A percentile compares a stretch with the other conserved stretches of the same genome.
These are phyloP conservation scores for Singerocomus inundabilis DNA, from an alignment of 1,284 basidiomycete species.

Conservation along the genomic window DNA sequence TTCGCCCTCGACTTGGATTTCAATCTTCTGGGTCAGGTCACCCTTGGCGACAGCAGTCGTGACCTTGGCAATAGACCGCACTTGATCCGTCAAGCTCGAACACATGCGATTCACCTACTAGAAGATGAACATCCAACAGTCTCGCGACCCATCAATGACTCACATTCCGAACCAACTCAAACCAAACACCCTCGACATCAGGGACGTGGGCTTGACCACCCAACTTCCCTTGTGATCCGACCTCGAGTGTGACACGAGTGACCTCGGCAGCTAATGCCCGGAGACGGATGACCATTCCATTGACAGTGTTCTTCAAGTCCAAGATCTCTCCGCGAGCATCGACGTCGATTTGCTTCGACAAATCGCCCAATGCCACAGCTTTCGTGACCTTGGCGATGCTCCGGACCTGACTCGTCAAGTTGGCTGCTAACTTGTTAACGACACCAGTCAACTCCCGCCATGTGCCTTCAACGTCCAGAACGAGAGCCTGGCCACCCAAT, in stretches of 20 bases:
- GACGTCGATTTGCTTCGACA: slow-evolving; percentile 95
- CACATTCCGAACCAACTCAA: slow-evolving; percentile 86
- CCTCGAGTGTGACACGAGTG: slow-evolving; percentile 92
- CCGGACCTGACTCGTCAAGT: slow-evolving; percentile 92
- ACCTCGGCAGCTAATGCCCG: slow-evolving; percentile 93
- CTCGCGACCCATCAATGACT: slow-evolving; percentile 26
- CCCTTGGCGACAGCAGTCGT: slow-evolving; percentile 92
- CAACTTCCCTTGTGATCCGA: slow-evolving; percentile 87
- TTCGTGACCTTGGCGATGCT: slow-evolving; percentile 97
- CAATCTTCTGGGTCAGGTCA: slow-evolving; percentile 87
- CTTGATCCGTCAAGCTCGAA: slow-evolving; percentile 90
- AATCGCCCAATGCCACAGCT: slow-evolving; percentile 93
- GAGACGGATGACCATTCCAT: slow-evolving; percentile 93
- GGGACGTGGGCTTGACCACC: slow-evolving; percentile 91
- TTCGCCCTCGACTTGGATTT: slow-evolving; percentile 91
- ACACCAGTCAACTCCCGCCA: slow-evolving; percentile 90
- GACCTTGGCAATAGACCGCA: slow-evolving; percentile 88
- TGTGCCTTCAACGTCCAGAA: slow-evolving; percentile 90
- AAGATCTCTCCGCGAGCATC: slow-evolving; percentile 96
- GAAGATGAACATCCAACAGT: slow-evolving; percentile 1
- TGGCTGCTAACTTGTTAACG: slow-evolving; percentile 92
- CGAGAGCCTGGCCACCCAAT: slow-evolving; percentile 90
- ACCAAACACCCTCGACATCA: slow-evolving; percentile 95
- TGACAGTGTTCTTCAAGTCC: slow-evolving; percentile 97
- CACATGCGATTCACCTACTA: slow-evolving; percentile 89